Conservation (phyloP, 176 grass and related monocot genomes). For the Oryza australiensis region DNA sequence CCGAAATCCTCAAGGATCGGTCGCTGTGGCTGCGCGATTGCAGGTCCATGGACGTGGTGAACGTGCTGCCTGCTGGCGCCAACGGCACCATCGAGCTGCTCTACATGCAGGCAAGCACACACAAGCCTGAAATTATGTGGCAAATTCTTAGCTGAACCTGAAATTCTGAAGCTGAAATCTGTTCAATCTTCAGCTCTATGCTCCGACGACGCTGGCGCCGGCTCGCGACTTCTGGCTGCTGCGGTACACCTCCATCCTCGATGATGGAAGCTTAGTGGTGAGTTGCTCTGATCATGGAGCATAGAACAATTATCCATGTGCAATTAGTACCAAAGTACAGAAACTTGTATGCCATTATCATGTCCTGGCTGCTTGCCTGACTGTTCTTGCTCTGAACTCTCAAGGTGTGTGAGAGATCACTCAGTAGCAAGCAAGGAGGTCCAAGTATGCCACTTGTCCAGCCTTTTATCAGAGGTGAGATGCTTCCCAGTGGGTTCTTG, state of each 20-base stretch:
- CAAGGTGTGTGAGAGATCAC: constrained; percentile 86
- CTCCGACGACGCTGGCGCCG: constrained; percentile 76
- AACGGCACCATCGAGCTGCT: constrained; percentile 85
- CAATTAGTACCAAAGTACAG: not conserved
- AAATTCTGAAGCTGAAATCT: not conserved
- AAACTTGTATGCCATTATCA: not conserved
- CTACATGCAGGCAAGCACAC: constrained; percentile 83
- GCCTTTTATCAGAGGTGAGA: constrained; percentile 86
- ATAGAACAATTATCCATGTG: not conserved
- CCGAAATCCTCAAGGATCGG: constrained; percentile 90
- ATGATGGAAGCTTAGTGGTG: constrained; percentile 93
- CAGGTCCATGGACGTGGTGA: constrained; percentile 79
- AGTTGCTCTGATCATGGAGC: constrained; percentile 11
- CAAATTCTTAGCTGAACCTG: not conserved
- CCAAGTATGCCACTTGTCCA: constrained; percentile 71
- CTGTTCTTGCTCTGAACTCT: constrained; percentile 13
- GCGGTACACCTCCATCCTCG: constrained; percentile 82
- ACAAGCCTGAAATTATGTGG: not conserved
- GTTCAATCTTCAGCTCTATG: constrained; percentile 55
- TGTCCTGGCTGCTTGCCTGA: not conserved
- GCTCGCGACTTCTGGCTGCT: constrained; percentile 95
- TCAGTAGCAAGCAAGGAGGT: constrained; percentile 65
- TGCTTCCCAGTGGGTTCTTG: constrained; percentile 89
- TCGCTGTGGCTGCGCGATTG: constrained; percentile 77
- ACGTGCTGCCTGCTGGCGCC: constrained; percentile 66